Conservation (phyloP, 2,329 filamentous ascomycete species). For the Knoxdaviesia capensis region DNA sequence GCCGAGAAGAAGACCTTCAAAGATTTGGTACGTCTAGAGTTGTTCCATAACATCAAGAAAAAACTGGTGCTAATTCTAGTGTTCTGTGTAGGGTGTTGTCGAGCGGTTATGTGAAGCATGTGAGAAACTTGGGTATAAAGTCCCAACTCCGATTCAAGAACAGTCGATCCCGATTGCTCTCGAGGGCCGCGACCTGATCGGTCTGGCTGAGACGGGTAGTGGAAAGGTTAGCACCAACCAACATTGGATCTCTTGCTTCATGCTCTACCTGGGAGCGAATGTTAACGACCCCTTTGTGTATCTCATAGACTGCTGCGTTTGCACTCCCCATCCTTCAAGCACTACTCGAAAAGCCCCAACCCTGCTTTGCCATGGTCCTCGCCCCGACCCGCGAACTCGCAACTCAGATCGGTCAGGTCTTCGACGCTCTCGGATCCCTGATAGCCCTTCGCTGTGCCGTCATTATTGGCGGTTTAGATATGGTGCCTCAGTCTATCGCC, state of each 20-base stretch:
- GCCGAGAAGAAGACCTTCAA: slow-evolving; percentile 36
- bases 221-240: slow-evolving; percentile 36
- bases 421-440: slow-evolving; percentile 69
- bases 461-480: slow-evolving; percentile 86
- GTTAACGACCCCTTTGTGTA: not conserved
- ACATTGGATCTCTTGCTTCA: not conserved
- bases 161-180: slow-evolving; percentile 70
- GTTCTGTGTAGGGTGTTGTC: slow-evolving; percentile 45
- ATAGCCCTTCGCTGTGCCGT: slow-evolving; percentile 77
- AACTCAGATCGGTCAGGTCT: slow-evolving; percentile 71
- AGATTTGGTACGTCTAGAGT: slow-evolving; percentile 27
- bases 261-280: not conserved
- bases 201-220: slow-evolving; percentile 82
- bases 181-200: slow-evolving; percentile 70
- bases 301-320: slow-evolving; percentile 57
- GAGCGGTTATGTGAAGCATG: slow-evolving; percentile 83
- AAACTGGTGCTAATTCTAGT: slow-evolving; percentile 1
- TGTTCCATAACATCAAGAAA: not conserved
- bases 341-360: slow-evolving; percentile 70
- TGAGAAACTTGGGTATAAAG: slow-evolving; percentile 58
- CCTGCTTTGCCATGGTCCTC: slow-evolving; percentile 73
- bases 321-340: slow-evolving; percentile 81
- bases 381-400: slow-evolving; percentile 89
- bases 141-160: slow-evolving; percentile 74
- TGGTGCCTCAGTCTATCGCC: slow-evolving; percentile 79